Conservation (phyloP, 2,329 filamentous ascomycete species). For the Sclerotinia spermophila region DNA sequence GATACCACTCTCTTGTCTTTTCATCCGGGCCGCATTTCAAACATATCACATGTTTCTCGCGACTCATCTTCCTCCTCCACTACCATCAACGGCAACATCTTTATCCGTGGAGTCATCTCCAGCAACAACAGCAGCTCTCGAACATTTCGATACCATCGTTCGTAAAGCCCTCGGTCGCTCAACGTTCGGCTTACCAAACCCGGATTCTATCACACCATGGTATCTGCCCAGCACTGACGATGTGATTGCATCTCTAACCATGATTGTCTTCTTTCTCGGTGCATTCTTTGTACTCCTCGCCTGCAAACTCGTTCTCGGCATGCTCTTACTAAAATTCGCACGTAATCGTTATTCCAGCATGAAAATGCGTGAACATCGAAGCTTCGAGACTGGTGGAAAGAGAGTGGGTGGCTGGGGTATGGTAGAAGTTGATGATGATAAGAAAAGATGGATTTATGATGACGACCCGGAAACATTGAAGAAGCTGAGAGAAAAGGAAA, state of each 20-base stretch:
- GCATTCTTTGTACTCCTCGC: conserved; percentile 82
- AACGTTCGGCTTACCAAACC: conserved; percentile 53
- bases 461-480: conserved; percentile 73
- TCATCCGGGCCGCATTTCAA: conserved; percentile 90
- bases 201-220: conserved; percentile 35
- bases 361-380: conserved; percentile 60
- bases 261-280: conserved; percentile 80
- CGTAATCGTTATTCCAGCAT: conserved; percentile 76
- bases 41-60: conserved; percentile 98
- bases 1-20: conserved; percentile 88
- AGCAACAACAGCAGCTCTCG: conserved; percentile 71
- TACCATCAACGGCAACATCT: conserved; percentile 63
- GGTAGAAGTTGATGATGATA: conserved; percentile 85
- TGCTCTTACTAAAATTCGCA: conserved; percentile 77
- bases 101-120: conserved; percentile 67
- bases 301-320: conserved; percentile 81
- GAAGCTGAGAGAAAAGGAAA: conserved; percentile 59
- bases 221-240: conserved; percentile 55
- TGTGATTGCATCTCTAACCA: conserved; percentile 71
- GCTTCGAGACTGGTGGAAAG: conserved; percentile 66
- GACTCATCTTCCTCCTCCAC: conserved; percentile 73
- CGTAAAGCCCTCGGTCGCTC: conserved; percentile 73
- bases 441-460: conserved; percentile 78
- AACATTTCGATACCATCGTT: conserved; percentile 74
- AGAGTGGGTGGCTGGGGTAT: conserved; percentile 78